These are phyloP conservation scores for Podila epicladia DNA, from an alignment of 192 early-diverging fungal genomes.

Conservation along the genomic window DNA sequence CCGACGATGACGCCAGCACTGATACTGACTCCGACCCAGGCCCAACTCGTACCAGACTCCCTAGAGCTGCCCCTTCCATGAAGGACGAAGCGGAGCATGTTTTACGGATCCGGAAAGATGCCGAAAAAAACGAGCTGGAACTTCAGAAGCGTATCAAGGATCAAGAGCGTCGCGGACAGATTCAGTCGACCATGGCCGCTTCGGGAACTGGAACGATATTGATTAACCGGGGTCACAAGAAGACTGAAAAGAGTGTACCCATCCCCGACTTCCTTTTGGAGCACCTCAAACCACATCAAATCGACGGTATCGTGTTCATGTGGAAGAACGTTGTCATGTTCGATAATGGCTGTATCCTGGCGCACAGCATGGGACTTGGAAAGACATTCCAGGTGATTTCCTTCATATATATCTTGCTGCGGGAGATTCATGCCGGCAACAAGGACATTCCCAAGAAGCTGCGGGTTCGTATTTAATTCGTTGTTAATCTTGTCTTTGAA, in stretches of 20 bases:
- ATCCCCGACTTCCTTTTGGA: constrained; percentile 64
- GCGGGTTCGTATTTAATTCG: constrained; percentile 18
- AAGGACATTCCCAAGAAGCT: constrained; percentile 65
- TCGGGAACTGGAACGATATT: constrained; percentile 40
- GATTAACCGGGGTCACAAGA: constrained; percentile 73
- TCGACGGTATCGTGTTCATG: constrained; percentile 83
- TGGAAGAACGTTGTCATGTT: constrained; percentile 84
- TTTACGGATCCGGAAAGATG: constrained; percentile 13
- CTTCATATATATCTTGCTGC: constrained; percentile 74
- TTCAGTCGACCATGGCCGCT: background rate
- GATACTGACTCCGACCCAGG: background rate
- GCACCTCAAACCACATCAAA: constrained; percentile 74
- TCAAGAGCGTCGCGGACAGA: constrained; percentile 20
- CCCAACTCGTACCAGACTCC: background rate
- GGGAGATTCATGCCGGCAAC: constrained; percentile 64
- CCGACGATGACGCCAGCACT: background rate
- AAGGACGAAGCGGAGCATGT: constrained; percentile 22
- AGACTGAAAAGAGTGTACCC: constrained; percentile 59
- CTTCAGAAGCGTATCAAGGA: constrained; percentile 39
- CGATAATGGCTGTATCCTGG: constrained; percentile 80
- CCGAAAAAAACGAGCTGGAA: constrained; percentile 28
- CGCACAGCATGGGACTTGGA: constrained; percentile 89
- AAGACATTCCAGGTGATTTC: constrained; percentile 79
- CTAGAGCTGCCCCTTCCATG: background rate
- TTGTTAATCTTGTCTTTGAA: background rate